A percentile compares a stretch with the other conserved stretches of the same genome.
Evolutionary conservation across 2,329 filamentous ascomycete species (phyloP).

Genomic region (Pseudocercospora cruenta): DNA sequence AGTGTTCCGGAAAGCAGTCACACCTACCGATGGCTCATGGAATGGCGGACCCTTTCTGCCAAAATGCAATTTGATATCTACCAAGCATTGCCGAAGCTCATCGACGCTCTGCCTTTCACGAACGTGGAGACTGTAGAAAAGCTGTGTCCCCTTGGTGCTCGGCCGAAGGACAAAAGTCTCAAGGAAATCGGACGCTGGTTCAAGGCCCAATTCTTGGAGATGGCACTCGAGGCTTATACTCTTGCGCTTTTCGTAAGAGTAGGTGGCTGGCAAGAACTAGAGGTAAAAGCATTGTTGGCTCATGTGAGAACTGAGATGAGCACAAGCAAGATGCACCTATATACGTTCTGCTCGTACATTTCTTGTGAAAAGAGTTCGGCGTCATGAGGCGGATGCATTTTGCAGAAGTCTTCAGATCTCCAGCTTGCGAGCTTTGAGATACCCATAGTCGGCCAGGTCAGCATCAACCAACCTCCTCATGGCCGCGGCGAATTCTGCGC

Average conservation of each 20-base stretch:
- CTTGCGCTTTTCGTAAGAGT: constrained; percentile 42
- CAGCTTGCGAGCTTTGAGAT: neutral
- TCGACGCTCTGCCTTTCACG: constrained; percentile 8
- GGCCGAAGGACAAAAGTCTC: constrained; percentile 41
- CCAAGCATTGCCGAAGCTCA: constrained; percentile 1
- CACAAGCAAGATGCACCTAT: constrained; percentile 7
- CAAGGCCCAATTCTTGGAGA: constrained; percentile 39
- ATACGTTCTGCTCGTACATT: neutral
- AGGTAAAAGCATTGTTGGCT: constrained; percentile 48
- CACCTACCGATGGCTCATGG: constrained; percentile 15
- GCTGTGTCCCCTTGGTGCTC: constrained; percentile 46
- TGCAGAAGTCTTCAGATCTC: neutral
- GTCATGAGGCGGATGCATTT: too few species aligned
- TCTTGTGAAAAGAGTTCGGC: neutral
- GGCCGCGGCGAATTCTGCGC: neutral
- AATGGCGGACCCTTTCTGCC: constrained; percentile 11
- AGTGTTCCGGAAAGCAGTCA: neutral
- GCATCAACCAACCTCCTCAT: neutral
- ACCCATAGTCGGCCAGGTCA: neutral
- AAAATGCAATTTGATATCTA: constrained; percentile 14
- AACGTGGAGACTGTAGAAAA: constrained; percentile 11
- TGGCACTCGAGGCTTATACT: constrained; percentile 45
- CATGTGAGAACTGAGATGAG: constrained; percentile 39
- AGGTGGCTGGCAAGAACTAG: constrained; percentile 45
- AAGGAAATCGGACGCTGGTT: constrained; percentile 43